Evolutionary conservation across 2,329 filamentous ascomycete genomes (phyloP).

Genomic region (Beauveria sp.): DNA sequence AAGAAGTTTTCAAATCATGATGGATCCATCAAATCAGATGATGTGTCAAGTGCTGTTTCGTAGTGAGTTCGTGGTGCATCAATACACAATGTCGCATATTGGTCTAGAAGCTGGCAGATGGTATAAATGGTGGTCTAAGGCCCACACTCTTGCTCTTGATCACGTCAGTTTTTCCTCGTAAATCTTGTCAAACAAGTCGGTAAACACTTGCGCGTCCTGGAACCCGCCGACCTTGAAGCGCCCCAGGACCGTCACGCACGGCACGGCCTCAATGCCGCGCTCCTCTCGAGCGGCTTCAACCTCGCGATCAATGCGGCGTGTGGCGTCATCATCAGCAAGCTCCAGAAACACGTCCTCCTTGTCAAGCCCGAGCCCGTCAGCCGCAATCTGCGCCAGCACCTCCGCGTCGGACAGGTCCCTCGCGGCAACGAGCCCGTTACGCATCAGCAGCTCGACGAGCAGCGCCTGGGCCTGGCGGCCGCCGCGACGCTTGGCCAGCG

Average conservation of each 20-base stretch:
- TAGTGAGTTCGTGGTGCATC: not conserved
- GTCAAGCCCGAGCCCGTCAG: conserved; percentile 23
- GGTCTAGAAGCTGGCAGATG: no score
- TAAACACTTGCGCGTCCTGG: conserved; percentile 58
- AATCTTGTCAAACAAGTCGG: conserved; percentile 58
- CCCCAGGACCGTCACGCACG: conserved; percentile 64
- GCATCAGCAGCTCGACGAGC: conserved; percentile 34
- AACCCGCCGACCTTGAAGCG: conserved; percentile 63
- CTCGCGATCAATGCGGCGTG: conserved; percentile 23
- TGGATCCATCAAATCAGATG: not conserved
- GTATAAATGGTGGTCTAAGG: no score
- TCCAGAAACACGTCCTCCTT: conserved; percentile 20
- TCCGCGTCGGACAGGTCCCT: conserved; percentile 32
- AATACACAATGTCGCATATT: not conserved
- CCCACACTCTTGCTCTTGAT: not conserved
- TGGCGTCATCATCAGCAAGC: conserved; percentile 23
- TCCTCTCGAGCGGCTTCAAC: conserved; percentile 20
- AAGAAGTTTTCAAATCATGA: not conserved
- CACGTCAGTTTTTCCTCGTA: conserved; percentile 12
- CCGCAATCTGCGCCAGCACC: conserved; percentile 30
- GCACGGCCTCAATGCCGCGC: conserved; percentile 54
- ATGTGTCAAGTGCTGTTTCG: not conserved
- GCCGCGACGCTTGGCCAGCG: conserved; percentile 28
- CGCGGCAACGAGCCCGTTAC: conserved; percentile 33
- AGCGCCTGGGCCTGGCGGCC: conserved; percentile 28